A percentile compares a stretch with the other conserved stretches of the same genome.
Conservation (phyloP, 306 rosid species). For the Sindora glabra region DNA sequence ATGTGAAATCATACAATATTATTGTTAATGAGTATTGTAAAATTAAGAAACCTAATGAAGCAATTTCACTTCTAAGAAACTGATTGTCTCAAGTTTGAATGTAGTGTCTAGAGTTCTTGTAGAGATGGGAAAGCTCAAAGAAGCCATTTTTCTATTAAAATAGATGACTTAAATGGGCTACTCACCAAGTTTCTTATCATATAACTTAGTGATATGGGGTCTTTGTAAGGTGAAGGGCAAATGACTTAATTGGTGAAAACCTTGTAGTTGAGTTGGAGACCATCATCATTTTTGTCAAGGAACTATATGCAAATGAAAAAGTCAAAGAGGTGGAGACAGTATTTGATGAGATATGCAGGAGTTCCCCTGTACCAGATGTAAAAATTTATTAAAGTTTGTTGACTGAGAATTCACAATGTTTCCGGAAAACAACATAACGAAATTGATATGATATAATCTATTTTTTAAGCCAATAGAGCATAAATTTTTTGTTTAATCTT, state of each 20-base stretch:
- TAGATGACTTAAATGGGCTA: conserved; percentile 42
- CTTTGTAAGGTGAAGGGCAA: conserved; percentile 35
- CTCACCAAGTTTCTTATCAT: conserved; percentile 41
- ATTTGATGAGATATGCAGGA: conserved; percentile 25
- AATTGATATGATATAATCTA: not conserved
- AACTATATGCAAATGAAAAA: conserved; percentile 19
- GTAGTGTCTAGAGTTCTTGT: conserved; percentile 32
- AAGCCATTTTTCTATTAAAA: conserved; percentile 36
- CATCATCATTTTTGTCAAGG: conserved; percentile 21
- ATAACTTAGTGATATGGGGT: conserved; percentile 23
- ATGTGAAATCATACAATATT: conserved; percentile 33
- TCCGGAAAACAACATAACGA: not conserved
- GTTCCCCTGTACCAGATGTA: conserved; percentile 8
- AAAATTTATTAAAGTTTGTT: conserved; percentile 22
- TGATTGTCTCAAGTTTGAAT: conserved; percentile 37
- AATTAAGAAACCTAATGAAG: conserved; percentile 27
- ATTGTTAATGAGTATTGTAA: conserved; percentile 40
- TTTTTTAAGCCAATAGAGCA: too few species aligned
- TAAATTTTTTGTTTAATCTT: too few species aligned
- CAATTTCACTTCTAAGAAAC: conserved; percentile 36
- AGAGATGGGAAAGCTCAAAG: conserved; percentile 25
- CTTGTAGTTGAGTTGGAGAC: conserved; percentile 27
- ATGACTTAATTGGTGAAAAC: conserved; percentile 22
- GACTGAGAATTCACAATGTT: too few species aligned
- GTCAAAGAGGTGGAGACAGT: conserved; percentile 23